A percentile compares a stretch with the other conserved stretches of the same genome.
phyloP scores from a whole-genome alignment of 2,329 filamentous ascomycete species.

The Hypoxylon sp. region DNA sequence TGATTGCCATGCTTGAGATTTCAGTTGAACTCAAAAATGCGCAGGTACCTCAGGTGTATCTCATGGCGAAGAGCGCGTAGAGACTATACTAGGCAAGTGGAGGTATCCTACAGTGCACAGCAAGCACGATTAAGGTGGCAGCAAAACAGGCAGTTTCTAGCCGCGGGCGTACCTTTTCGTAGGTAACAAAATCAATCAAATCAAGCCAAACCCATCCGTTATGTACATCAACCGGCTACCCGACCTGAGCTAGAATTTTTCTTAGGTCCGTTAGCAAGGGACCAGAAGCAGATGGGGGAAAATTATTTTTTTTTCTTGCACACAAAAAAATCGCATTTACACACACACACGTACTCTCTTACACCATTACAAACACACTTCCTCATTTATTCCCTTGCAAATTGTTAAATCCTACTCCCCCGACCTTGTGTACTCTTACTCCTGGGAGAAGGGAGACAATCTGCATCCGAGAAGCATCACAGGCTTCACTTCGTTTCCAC shows the following conservation, averaged over 20 bases:
- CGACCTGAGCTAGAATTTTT: slow-evolving; percentile 40
- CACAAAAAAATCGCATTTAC: slow-evolving; percentile 42
- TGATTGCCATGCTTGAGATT: neutral
- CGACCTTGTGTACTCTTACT: slow-evolving; percentile 30
- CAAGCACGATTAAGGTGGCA: slow-evolving; percentile 16
- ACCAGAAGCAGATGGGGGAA: slow-evolving; percentile 27
- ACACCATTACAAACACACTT: slow-evolving; percentile 39
- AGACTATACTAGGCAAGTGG: slow-evolving; percentile 7
- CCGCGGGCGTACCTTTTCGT: slow-evolving; percentile 31
- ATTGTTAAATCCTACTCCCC: slow-evolving; percentile 42
- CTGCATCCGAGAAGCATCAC: slow-evolving; percentile 24
- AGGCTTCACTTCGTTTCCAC: slow-evolving; percentile 27
- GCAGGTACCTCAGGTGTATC: slow-evolving; percentile 4
- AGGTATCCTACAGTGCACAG: slow-evolving; percentile 13
- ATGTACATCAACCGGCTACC: slow-evolving; percentile 32
- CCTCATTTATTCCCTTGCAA: slow-evolving; percentile 42
- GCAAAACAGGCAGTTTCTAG: slow-evolving; percentile 23
- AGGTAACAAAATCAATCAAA: slow-evolving; percentile 34
- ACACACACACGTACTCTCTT: slow-evolving; percentile 29
- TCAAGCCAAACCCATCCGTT: slow-evolving; percentile 9
- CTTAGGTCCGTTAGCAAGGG: slow-evolving; percentile 41
- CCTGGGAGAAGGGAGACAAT: slow-evolving; percentile 28
- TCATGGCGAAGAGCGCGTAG: slow-evolving; percentile 1
- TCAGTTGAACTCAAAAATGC: neutral
- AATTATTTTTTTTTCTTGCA: slow-evolving; percentile 37